These are phyloP conservation scores for Suhomyces canberraensis DNA, from an alignment of 805 yeast genomes.

Conservation along the genomic window DNA sequence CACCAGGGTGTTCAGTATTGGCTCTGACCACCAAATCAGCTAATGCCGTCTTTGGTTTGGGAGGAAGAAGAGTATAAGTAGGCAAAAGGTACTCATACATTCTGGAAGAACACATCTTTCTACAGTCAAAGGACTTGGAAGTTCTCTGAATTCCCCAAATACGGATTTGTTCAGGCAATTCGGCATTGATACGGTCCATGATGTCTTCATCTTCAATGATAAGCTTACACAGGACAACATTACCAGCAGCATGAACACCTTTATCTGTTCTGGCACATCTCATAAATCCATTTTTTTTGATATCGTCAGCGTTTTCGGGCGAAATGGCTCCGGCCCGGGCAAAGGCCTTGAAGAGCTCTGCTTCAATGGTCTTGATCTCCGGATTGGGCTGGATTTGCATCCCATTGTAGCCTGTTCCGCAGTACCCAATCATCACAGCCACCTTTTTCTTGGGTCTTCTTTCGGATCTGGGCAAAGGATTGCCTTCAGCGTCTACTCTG, in stretches of 20 bases:
- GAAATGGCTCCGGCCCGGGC: constrained; percentile 86
- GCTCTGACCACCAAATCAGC: constrained; percentile 57
- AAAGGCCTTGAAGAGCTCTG: constrained; percentile 80
- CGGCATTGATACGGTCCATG: constrained; percentile 65
- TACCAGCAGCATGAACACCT: constrained; percentile 98
- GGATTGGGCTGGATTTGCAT: constrained; percentile 83
- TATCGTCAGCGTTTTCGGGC: constrained; percentile 79
- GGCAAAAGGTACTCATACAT: constrained; percentile 93
- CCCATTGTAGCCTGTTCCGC: constrained; percentile 96
- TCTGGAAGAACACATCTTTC: constrained; percentile 94
- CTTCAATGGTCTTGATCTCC: constrained; percentile 85
- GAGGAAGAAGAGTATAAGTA: constrained; percentile 84
- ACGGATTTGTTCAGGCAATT: constrained; percentile 81
- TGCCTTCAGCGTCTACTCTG: constrained; percentile 59
- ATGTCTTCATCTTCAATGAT: constrained; percentile 80
- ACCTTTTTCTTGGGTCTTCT: constrained; percentile 86
- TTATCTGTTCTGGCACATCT: constrained; percentile 88
- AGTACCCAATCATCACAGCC: constrained; percentile 87
- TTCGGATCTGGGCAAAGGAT: constrained; percentile 53
- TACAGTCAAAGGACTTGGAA: constrained; percentile 88
- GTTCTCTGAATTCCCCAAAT: constrained; percentile 92
- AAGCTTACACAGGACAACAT: constrained; percentile 78
- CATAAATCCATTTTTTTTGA: constrained; percentile 84
- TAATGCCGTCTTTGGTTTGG: constrained; percentile 73
- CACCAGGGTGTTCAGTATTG: constrained; percentile 53